Evolutionary conservation across 2,329 filamentous ascomycete genomes (phyloP).

Genomic region (Emergomyces orientalis): DNA sequence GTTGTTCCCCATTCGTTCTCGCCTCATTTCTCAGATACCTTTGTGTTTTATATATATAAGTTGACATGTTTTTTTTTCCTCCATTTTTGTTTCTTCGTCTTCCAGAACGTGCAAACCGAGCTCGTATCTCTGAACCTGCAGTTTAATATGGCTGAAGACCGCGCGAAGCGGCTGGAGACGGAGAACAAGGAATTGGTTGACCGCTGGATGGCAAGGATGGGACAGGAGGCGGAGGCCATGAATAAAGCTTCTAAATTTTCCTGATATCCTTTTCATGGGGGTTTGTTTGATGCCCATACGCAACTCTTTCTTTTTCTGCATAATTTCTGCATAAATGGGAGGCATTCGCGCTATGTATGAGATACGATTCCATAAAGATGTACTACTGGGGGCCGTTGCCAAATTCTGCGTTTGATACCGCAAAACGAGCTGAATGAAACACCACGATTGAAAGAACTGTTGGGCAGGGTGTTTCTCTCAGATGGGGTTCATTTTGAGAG

Average conservation of each 20-base stretch:
- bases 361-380: not conserved
- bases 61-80: not conserved
- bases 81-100: not conserved
- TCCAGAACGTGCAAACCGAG: constrained; percentile 78
- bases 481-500: not conserved
- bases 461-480: not conserved
- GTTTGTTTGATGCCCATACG: not conserved
- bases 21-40: too few species aligned
- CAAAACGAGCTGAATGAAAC: not conserved
- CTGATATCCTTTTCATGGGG: constrained; percentile 15
- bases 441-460: not conserved
- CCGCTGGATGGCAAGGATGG: constrained; percentile 84
- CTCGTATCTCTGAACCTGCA: constrained; percentile 80
- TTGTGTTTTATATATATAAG: not conserved
- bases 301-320: not conserved
- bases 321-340: too few species aligned
- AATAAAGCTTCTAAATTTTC: constrained; percentile 51
- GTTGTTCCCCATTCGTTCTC: too few species aligned
- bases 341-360: not conserved
- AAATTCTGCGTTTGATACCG: not conserved
- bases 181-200: constrained; percentile 87
- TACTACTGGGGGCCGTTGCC: too few species aligned
- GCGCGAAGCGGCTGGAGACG: constrained; percentile 58
- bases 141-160: constrained; percentile 74
- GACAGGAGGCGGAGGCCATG: constrained; percentile 77